These are phyloP conservation scores for Cicer chorassanicum DNA, from an alignment of 306 rosid species.

Conservation along the genomic window DNA sequence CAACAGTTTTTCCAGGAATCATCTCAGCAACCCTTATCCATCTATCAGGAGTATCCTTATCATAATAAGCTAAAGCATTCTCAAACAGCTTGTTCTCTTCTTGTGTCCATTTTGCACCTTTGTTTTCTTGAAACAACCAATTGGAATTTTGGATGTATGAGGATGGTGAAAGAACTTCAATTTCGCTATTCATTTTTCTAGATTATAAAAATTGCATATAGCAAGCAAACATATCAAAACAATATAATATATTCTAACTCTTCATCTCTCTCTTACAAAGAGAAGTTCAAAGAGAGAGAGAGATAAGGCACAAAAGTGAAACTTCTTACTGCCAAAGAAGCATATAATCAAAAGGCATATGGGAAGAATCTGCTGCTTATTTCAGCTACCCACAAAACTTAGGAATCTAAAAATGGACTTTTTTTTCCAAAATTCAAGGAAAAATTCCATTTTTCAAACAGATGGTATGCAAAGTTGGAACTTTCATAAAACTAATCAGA, in stretches of 20 bases:
- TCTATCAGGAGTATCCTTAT: constrained; percentile 79
- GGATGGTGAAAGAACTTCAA: constrained; percentile 72
- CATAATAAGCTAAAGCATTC: constrained; percentile 78
- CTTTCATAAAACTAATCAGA: constrained; percentile 52
- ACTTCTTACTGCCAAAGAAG: constrained; percentile 46
- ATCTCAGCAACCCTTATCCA: constrained; percentile 76
- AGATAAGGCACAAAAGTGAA: constrained; percentile 48
- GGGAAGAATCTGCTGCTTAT: constrained; percentile 53
- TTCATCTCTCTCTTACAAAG: constrained; percentile 34
- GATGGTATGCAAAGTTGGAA: constrained; percentile 50
- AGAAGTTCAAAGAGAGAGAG: constrained; percentile 53
- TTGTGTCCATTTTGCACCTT: constrained; percentile 72
- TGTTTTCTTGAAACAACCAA: constrained; percentile 83
- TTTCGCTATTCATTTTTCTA: constrained; percentile 61
- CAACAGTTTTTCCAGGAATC: constrained; percentile 85
- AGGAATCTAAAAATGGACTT: constrained; percentile 54
- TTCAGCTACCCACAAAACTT: constrained; percentile 49
- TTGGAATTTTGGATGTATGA: constrained; percentile 66
- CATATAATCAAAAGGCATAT: constrained; percentile 50
- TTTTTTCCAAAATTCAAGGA: constrained; percentile 54
- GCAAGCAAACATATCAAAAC: neutral
- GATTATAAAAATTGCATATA: constrained; percentile 37
- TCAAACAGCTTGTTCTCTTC: constrained; percentile 87
- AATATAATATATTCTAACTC: neutral
- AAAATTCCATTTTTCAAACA: constrained; percentile 41